Conservation (phyloP, 208 protist genomes). For the Trypanosoma brucei region DNA sequence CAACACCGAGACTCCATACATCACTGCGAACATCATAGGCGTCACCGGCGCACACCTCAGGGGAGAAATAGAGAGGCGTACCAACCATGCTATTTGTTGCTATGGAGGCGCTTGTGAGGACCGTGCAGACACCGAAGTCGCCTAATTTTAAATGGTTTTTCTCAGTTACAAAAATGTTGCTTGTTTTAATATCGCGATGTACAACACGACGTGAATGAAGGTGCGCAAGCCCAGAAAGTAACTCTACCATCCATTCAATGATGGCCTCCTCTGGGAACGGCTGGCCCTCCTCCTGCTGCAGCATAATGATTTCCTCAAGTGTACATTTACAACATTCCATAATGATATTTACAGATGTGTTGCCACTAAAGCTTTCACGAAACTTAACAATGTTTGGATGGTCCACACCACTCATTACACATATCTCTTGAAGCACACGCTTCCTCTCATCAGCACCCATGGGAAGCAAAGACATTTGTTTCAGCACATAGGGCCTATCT, state of each 20-base stretch:
- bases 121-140: constrained; percentile 87
- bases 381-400: constrained; percentile 90
- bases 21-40: constrained; percentile 90
- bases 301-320: constrained; percentile 84
- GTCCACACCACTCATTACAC: constrained; percentile 84
- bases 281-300: constrained; percentile 51
- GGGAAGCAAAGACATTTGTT: constrained; percentile 74
- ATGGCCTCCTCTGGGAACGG: constrained; percentile 69
- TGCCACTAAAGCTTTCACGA: constrained; percentile 72
- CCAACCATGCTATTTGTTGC: constrained; percentile 80
- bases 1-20: constrained; percentile 94
- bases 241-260: constrained; percentile 88
- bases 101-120: constrained; percentile 57
- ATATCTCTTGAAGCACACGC: constrained; percentile 78
- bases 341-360: constrained; percentile 75
- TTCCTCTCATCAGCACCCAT: constrained; percentile 70
- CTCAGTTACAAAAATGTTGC: constrained; percentile 90
- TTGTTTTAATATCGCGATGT: constrained; percentile 91
- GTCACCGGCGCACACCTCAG: constrained; percentile 85
- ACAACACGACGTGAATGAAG: constrained; percentile 85
- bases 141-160: constrained; percentile 91
- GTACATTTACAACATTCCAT: constrained; percentile 90
- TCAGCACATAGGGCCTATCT: constrained; percentile 66
- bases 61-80: constrained; percentile 90
- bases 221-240: constrained; percentile 80